phyloP scores from a whole-genome alignment of 2,329 filamentous ascomycete species.

The Rhinocladiella mackenziei region DNA sequence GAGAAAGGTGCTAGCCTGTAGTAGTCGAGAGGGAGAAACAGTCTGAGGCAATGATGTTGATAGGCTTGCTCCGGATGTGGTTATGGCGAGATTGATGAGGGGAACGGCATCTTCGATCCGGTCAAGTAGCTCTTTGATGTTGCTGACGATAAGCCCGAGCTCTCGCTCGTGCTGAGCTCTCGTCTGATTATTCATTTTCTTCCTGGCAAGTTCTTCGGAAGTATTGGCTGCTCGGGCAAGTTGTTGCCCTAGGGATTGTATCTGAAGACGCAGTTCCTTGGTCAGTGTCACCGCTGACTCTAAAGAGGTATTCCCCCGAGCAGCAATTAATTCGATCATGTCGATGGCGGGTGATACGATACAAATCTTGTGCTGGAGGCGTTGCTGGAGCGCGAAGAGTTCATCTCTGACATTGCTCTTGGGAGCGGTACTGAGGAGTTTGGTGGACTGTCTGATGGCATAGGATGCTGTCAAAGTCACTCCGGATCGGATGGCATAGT shows the following conservation, averaged over 20 bases:
- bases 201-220: slow-evolving; percentile 50
- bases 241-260: slow-evolving; percentile 71
- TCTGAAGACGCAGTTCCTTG: slow-evolving; percentile 76
- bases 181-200: slow-evolving; percentile 39
- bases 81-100: slow-evolving; percentile 87
- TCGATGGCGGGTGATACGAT: slow-evolving; percentile 88
- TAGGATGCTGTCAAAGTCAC: slow-evolving; percentile 80
- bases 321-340: slow-evolving; percentile 82
- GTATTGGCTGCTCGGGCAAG: slow-evolving; percentile 66
- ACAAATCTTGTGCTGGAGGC: slow-evolving; percentile 80
- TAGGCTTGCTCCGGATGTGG: slow-evolving; percentile 83
- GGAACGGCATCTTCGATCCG: slow-evolving; percentile 90
- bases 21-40: slow-evolving; percentile 81
- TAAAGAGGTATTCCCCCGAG: slow-evolving; percentile 71
- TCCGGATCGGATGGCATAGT: slow-evolving; percentile 85
- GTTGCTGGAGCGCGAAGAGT: slow-evolving; percentile 65
- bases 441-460: slow-evolving; percentile 75
- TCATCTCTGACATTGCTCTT: slow-evolving; percentile 69
- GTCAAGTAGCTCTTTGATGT: slow-evolving; percentile 69
- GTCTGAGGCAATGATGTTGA: slow-evolving; percentile 73
- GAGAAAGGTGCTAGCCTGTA: slow-evolving; percentile 89
- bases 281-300: slow-evolving; percentile 82
- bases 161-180: slow-evolving; percentile 58
- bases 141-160: slow-evolving; percentile 64
- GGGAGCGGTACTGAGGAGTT: slow-evolving; percentile 67